Evolutionary conservation across 1,284 basidiomycete species (phyloP), one percentile per base, ranked within the genome.

Genomic region (Fomitopsis schrenkii): DNA sequence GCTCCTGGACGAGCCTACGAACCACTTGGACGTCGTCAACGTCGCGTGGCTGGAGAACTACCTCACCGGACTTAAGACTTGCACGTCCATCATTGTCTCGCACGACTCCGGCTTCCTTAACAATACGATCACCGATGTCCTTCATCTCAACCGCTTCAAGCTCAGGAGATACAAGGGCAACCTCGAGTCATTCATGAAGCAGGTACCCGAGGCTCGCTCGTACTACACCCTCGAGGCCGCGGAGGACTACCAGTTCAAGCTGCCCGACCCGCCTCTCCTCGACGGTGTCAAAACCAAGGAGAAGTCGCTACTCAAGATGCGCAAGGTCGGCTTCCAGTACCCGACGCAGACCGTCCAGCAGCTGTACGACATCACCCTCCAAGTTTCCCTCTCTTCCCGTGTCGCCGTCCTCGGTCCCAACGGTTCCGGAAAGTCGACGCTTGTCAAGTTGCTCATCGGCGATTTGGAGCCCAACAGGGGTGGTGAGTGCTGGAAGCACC

Each of bases 231-330:
- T 99, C 74, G 88, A 95, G 81, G 91, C 95, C 65, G 83, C 89
- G 68, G 92, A 96, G 81, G 92, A 97, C 85, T 95, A 97, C 91
- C 89, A 88, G 80, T 98, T 97, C 88, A 95, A 95, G 85, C 88
- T 97, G 71, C 94, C 95, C 63, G 89, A 94, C 74, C 96, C 95
- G 60, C 95, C 96, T 75, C 88, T 98, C 67, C 91, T 98, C 66
- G 95, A 98, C 68, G 96, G 95, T 91, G 95, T 98, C 82, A 98
- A 98, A 91, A 98, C 96, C 76, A 98, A 98, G 87, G 95, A 98
- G 83, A 98, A 97, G 88, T 88, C 88, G 68, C 81, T 98, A 70
- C 81, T 98, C 72, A 98, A 98, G 87, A 97, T 98, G 95, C 91
- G 94, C 76, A 92, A 94, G 77, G 95, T 97, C 71, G 92, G 91